Base-by-base conservation (phyloP, 2,329 filamentous ascomycete species). In the Coniella lustricola region DNA sequence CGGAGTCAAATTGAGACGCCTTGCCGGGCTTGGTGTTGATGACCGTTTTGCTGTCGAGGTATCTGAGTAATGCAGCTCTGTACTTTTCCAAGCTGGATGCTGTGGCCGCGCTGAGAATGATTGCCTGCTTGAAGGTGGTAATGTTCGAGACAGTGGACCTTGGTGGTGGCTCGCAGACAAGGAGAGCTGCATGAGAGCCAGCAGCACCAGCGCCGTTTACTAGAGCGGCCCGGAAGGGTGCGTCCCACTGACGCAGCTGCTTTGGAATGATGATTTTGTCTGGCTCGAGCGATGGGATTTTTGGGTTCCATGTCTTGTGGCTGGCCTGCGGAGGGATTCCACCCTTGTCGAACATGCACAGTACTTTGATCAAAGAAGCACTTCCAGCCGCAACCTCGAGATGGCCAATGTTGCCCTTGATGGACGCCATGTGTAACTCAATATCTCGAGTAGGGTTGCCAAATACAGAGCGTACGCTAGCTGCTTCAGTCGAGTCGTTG, bases 181-280 rank as follows among this genome's bases (percentile, higher is more conserved):
- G 25, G 47, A 61, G 46, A 12, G 55, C 51, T 0, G 58, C 53
- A 32, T 63, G 64, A 20, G 53, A 60, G 1, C 62, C 65, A 7
- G 54, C 56, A 0, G 66, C 66, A 1, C 66, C 66, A 48, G 67
- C 67, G 50, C 62, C 67, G 50, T 67, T 68, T 46, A 67, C 55
- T 5, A 60, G 48, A 0, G 59, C 56, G 1, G 41, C 54, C 31
- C 37, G 54, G 17, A 45, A 50, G 1, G 37, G 17, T 1, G 10
- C 44, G 1, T 51, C 29, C 63, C 62, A 65, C 17, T 17, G n/a
- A 20, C n/a, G 5, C n/a, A 37, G 35, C 3, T 21, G 35, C 9
- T 17, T n/a, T 0, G 58, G 51, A 3, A 63, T 54, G 12, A 51
- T 43, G 22, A 64, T 57, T 10, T 48, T 50, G 40, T 61, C 56